phyloP scores from a whole-genome alignment of 495 filamentous ascomycete genomes.

The Lasiosphaeriaceae sp. region DNA sequence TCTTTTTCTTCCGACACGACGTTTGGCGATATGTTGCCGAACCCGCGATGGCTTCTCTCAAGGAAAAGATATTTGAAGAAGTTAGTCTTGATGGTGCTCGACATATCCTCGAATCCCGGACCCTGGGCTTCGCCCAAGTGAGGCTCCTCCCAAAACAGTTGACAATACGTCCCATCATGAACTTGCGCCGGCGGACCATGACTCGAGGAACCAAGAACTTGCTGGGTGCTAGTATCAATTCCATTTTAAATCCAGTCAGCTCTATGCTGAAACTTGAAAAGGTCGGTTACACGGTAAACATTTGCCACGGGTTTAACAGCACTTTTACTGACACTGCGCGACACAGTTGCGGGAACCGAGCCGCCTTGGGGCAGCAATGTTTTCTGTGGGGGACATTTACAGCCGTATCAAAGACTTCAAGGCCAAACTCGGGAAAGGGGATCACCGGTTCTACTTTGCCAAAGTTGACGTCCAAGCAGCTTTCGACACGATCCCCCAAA shows the following conservation, averaged over 20 bases:
- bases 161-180: conserved; percentile 75
- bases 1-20: conserved; percentile 96
- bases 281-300: conserved; percentile 25
- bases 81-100: conserved; percentile 56
- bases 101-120: conserved; percentile 54
- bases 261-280: conserved; percentile 77
- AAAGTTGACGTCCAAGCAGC: conserved; percentile 91
- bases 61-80: conserved; percentile 74
- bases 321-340: neutral
- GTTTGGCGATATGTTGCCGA: conserved; percentile 76
- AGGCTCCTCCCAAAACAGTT: conserved; percentile 71
- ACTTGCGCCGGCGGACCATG: conserved; percentile 63
- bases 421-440: conserved; percentile 26
- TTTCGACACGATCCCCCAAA: conserved; percentile 93
- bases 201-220: conserved; percentile 49
- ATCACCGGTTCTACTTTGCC: conserved; percentile 61
- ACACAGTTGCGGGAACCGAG: conserved; percentile 49
- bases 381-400: conserved; percentile 80
- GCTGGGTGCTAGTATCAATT: conserved; percentile 76
- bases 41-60: conserved; percentile 65
- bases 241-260: conserved; percentile 68
- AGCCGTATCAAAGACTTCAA: conserved; percentile 69
- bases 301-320: conserved; percentile 5
- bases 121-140: conserved; percentile 74
- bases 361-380: conserved; percentile 69